Percentiles rank a stretch among this genome's conserved stretches.
Conservation (phyloP, 441 rosid genomes). For the Iberis amara region DNA sequence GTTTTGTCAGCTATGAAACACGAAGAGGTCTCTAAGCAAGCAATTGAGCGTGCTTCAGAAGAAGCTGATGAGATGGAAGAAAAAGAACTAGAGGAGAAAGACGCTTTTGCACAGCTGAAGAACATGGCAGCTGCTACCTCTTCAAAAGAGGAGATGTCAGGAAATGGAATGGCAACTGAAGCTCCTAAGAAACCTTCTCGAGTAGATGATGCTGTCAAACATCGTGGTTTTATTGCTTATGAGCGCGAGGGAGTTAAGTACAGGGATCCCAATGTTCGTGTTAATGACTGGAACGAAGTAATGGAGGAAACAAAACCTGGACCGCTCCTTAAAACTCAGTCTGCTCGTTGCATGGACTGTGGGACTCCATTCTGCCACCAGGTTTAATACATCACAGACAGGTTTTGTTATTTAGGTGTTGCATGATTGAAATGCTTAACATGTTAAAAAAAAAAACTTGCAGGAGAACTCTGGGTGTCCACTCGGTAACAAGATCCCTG, state of each 20-base stretch:
- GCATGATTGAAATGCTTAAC: background rate
- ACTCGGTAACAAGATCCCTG: slow-evolving; percentile 99
- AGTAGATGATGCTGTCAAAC: slow-evolving; percentile 66
- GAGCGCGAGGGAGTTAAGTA: slow-evolving; percentile 92
- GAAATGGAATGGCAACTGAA: slow-evolving; percentile 42
- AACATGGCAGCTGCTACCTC: slow-evolving; percentile 67
- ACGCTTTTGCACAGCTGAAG: slow-evolving; percentile 91
- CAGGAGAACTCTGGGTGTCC: slow-evolving; percentile 99
- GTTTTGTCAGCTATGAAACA: slow-evolving; percentile 73
- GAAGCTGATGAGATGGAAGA: slow-evolving; percentile 61
- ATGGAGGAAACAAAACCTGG: slow-evolving; percentile 81
- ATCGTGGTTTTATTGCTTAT: slow-evolving; percentile 84
- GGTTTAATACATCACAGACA: slow-evolving; percentile 33
- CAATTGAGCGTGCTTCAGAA: slow-evolving; percentile 37
- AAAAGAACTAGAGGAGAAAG: slow-evolving; percentile 50
- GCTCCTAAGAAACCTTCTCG: slow-evolving; percentile 55
- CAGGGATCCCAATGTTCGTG: slow-evolving; percentile 83
- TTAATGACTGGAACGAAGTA: slow-evolving; percentile 95
- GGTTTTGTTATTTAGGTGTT: background rate
- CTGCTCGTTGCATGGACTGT: slow-evolving; percentile 99
- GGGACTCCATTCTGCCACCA: slow-evolving; percentile 99
- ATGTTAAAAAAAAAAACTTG: background rate
- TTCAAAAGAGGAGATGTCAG: slow-evolving; percentile 34
- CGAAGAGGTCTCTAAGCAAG: slow-evolving; percentile 42
- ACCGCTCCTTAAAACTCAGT: slow-evolving; percentile 80